phyloP scores from a whole-genome alignment of 345 rosid species.

The Eucalyptus virginea region DNA sequence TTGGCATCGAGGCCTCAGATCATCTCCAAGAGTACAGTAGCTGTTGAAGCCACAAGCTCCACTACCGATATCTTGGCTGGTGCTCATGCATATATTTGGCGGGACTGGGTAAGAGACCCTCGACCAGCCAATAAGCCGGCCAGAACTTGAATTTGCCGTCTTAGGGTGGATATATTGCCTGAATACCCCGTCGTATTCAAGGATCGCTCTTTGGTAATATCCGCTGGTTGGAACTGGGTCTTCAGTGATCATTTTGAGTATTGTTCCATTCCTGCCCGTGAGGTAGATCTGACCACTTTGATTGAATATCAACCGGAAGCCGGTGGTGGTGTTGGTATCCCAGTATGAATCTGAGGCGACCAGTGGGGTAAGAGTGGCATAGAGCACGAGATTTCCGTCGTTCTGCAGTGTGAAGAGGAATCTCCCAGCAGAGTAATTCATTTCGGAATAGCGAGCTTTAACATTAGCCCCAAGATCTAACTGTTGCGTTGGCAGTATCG shows the following conservation, averaged over 20 bases:
- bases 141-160: too few relatives aligned
- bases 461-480: accelerated
- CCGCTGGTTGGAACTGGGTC: accelerated
- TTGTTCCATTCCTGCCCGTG: accelerated
- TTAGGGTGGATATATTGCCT: too few relatives aligned
- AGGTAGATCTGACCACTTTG: too few relatives aligned
- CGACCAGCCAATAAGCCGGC: accelerated
- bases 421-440: too few relatives aligned
- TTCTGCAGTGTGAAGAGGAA: accelerated
- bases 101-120: accelerated
- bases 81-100: accelerated
- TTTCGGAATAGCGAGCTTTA: too few relatives aligned
- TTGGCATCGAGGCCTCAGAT: conserved; percentile 16
- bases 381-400: too few relatives aligned
- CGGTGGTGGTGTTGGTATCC: accelerated
- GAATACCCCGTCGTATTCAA: too few relatives aligned
- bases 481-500: too few relatives aligned
- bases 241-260: accelerated
- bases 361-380: accelerated
- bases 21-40: conserved; percentile 15
- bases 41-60: conserved; percentile 57
- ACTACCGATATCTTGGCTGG: accelerated
- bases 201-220: too few relatives aligned
- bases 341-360: accelerated
- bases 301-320: too few relatives aligned